Conservation (phyloP, 306 rosid species). For the Potentilla sterilis region DNA sequence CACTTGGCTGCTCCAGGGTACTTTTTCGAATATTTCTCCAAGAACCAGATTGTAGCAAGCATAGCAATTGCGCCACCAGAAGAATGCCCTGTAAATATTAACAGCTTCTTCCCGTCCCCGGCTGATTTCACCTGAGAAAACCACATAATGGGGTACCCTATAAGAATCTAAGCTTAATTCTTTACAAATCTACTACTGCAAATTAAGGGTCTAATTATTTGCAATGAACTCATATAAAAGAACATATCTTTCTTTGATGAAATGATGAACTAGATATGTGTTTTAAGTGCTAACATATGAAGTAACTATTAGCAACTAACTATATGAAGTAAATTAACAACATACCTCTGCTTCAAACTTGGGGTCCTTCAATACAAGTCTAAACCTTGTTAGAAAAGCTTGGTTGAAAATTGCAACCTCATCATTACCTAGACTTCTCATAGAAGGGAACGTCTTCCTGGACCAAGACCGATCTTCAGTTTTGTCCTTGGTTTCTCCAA, state of each 20-base stretch:
- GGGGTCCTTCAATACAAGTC: slow-evolving; percentile 7
- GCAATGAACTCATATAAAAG: too few species aligned
- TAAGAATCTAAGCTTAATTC: not conserved
- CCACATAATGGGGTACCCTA: not conserved
- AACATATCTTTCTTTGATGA: too few species aligned
- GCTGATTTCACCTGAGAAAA: slow-evolving; percentile 48
- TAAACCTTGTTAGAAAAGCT: slow-evolving; percentile 46
- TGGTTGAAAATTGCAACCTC: slow-evolving; percentile 50
- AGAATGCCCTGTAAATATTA: slow-evolving; percentile 76
- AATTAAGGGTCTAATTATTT: too few species aligned
- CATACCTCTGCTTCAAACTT: slow-evolving; percentile 40
- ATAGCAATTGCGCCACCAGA: slow-evolving; percentile 62
- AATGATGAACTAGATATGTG: too few species aligned
- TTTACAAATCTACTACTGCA: not conserved
- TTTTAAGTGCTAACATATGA: too few species aligned
- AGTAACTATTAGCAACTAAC: too few species aligned
- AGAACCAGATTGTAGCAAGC: slow-evolving; percentile 59
- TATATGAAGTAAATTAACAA: too few species aligned
- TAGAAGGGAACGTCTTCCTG: slow-evolving; percentile 37
- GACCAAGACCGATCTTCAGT: not conserved
- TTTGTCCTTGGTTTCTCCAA: slow-evolving; percentile 49
- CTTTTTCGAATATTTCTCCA: slow-evolving; percentile 34
- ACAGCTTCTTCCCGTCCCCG: slow-evolving; percentile 22
- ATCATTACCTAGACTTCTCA: slow-evolving; percentile 63
- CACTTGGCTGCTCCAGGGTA: slow-evolving; percentile 25